Evolutionary conservation across 2,329 filamentous ascomycete species (phyloP), one percentile per base, ranked within the genome.

Genomic region (Colletotrichum spaethianum): DNA sequence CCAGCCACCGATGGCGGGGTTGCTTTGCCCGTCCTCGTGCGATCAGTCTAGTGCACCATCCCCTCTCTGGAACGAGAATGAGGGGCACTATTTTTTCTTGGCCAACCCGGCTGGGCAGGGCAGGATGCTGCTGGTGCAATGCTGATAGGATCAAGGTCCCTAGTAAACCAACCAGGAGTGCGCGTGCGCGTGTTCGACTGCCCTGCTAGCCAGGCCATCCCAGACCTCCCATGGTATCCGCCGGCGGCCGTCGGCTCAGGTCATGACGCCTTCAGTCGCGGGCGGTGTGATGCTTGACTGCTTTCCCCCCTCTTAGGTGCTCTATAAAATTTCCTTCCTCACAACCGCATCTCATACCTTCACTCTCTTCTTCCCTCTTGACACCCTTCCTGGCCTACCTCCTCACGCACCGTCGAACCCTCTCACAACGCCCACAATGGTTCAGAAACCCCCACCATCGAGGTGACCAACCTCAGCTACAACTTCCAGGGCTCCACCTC

Each of bases 401-500:
- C 9, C 8, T 63, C 33, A 3, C 36, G 28, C 20, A 56, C 44
- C 33, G n/a, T 56, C 26, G 64, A 65, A 40, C 18, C 40, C 46
- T 42, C 59, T 36, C 31, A 33, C 57, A 12, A 16, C 20, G 26
- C 38, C 18, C 63, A 28, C 66, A 57, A 75, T 71, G 26, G 36
- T 74, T 64, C 72, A 79, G 62, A 71, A 75, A 26, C 83, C 52
- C 90, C 93, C 12, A 89, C 91, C 60, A 93, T 99, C 80, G 83
- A 89, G 76, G 93, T 96, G 77, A 90, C 87, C 48, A 85, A 91
- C 82, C 91, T 99, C 66, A 95, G 91, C 74, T 99, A 98, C 88
- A 91, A 89, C 55, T 99, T 98, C 84, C 93, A 93, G 20, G 94
- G 97, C 86, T 92, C 93, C 79, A 92, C 92, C 55, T 90, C 88